These are phyloP conservation scores for Drechmeria coniospora DNA, from an alignment of 2,329 filamentous ascomycete species.

Conservation along the genomic window DNA sequence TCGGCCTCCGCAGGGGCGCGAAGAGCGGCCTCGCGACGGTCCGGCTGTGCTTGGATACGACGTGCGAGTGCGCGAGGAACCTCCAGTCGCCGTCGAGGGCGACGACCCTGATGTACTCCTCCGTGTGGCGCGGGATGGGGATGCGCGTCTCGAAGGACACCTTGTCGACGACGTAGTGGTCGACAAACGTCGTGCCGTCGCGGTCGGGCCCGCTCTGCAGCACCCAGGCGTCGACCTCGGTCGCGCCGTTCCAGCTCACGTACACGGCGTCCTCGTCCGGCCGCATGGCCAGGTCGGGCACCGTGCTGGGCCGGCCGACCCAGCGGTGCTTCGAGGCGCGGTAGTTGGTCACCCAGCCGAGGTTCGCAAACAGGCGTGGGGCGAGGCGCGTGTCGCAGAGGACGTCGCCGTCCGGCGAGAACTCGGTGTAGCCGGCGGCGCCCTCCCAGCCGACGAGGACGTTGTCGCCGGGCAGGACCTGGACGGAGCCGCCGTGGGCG, in stretches of 20 bases:
- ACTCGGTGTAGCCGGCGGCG: slow-evolving; percentile 30
- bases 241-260: slow-evolving; percentile 40
- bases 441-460: slow-evolving; percentile 42
- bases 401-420: slow-evolving; percentile 28
- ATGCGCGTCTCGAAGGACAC: slow-evolving; percentile 10
- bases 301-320: slow-evolving; percentile 25
- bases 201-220: slow-evolving; percentile 8
- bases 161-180: slow-evolving; percentile 6
- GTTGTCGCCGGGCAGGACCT: slow-evolving; percentile 34
- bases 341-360: slow-evolving; percentile 32
- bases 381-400: slow-evolving; percentile 37
- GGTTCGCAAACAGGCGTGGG: slow-evolving; percentile 16
- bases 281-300: slow-evolving; percentile 10
- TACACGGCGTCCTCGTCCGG: slow-evolving; percentile 16
- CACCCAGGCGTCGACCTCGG: slow-evolving; percentile 28
- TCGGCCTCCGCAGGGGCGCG: not conserved
- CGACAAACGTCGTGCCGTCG: slow-evolving; percentile 3
- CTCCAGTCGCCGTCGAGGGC: slow-evolving; percentile 6
- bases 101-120: slow-evolving; percentile 8
- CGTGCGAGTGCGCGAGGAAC: not conserved
- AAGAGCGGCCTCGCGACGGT: not conserved
- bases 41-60: not conserved
- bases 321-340: slow-evolving; percentile 38
- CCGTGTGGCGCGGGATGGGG: slow-evolving; percentile 4
- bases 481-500: slow-evolving; percentile 24